These are phyloP conservation scores for Rutstroemia sp. DNA, from an alignment of 2,329 filamentous ascomycete species.

Conservation along the genomic window DNA sequence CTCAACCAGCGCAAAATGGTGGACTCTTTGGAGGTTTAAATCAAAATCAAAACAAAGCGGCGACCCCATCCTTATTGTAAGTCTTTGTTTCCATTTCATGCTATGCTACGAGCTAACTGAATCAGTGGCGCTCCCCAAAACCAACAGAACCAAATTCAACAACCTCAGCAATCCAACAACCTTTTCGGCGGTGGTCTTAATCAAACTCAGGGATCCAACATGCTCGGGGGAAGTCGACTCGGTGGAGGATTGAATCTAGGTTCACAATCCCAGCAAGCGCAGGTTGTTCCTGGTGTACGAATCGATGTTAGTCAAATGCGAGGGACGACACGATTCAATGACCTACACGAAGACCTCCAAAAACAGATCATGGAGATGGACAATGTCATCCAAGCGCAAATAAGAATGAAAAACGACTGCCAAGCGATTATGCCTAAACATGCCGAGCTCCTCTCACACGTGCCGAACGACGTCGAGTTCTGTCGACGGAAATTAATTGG, in stretches of 20 bases:
- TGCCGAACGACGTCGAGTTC: slow-evolving; percentile 59
- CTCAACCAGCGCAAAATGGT: slow-evolving; percentile 23
- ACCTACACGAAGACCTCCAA: slow-evolving; percentile 76
- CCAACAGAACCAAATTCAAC: slow-evolving; percentile 24
- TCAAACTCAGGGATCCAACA: slow-evolving; percentile 14
- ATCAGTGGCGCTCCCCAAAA: slow-evolving; percentile 16
- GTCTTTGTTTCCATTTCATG: slow-evolving; percentile 5
- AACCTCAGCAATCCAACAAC: slow-evolving; percentile 17
- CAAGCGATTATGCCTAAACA: slow-evolving; percentile 60
- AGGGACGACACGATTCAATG: slow-evolving; percentile 85
- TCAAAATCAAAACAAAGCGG: slow-evolving; percentile 25
- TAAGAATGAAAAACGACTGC: slow-evolving; percentile 69
- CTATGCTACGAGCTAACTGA: not conserved
- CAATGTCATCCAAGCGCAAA: slow-evolving; percentile 70
- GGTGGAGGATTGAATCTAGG: slow-evolving; percentile 32
- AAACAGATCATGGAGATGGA: slow-evolving; percentile 72
- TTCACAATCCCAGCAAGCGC: slow-evolving; percentile 41
- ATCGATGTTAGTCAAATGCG: slow-evolving; percentile 74
- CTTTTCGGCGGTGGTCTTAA: slow-evolving; percentile 14
- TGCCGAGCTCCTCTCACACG: slow-evolving; percentile 53
- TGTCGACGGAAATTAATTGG: slow-evolving; percentile 54
- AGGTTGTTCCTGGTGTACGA: slow-evolving; percentile 62
- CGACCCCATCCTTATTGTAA: slow-evolving; percentile 26
- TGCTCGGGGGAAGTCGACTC: slow-evolving; percentile 5
- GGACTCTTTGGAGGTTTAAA: slow-evolving; percentile 24